Evolutionary conservation across 2,329 filamentous ascomycete genomes (phyloP).

Genomic region (Aspergillus sp.): DNA sequence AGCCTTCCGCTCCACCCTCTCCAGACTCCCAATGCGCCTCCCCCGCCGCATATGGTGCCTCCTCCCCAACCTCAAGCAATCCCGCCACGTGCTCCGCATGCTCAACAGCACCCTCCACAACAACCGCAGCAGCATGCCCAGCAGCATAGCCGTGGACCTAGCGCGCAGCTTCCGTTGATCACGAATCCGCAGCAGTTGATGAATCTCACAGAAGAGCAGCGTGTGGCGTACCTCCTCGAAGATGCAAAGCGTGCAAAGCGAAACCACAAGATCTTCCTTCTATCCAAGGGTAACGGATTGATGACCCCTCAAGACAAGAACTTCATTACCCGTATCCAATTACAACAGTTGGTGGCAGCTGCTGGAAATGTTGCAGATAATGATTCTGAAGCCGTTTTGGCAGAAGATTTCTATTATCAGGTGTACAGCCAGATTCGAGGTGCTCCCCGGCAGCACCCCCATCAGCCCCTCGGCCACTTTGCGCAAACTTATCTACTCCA

Average conservation of each 20-base stretch:
- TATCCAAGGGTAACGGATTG: conserved; percentile 92
- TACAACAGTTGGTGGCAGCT: conserved; percentile 92
- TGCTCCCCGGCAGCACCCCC: conserved; percentile 85
- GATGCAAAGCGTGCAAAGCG: conserved; percentile 95
- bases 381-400: conserved; percentile 76
- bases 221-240: conserved; percentile 80
- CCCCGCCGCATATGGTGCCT: conserved; percentile 50
- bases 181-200: conserved; percentile 74
- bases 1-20: conserved; percentile 72
- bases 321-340: conserved; percentile 95
- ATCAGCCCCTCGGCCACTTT: conserved; percentile 92
- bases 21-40: conserved; percentile 74
- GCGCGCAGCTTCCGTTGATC: conserved; percentile 56
- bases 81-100: conserved; percentile 41
- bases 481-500: conserved; percentile 98
- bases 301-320: conserved; percentile 99
- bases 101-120: conserved; percentile 40
- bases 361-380: conserved; percentile 84
- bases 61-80: conserved; percentile 44
- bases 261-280: conserved; percentile 94
- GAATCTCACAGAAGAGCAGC: conserved; percentile 81
- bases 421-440: conserved; percentile 94
- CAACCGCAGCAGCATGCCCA: conserved; percentile 39
- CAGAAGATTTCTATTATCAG: conserved; percentile 98
- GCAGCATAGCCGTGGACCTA: conserved; percentile 40